Evolutionary conservation across 139 green algal genomes (phyloP).

Genomic region (Klebsormidium nitens): DNA sequence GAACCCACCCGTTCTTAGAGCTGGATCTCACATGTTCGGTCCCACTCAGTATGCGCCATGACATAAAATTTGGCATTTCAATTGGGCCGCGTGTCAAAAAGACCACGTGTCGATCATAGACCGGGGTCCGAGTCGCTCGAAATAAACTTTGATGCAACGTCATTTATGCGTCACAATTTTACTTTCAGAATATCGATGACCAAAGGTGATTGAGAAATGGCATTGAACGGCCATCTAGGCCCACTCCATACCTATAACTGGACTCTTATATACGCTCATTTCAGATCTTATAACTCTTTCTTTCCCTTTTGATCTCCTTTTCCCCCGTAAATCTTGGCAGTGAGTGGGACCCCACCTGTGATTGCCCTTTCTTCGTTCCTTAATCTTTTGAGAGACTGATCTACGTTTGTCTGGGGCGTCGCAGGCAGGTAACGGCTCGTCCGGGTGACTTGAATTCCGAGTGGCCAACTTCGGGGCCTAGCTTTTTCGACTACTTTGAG

Average conservation of each 20-base stretch:
- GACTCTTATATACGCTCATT: slow-evolving; percentile 1
- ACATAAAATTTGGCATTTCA: too few relatives aligned
- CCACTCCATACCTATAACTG: background rate
- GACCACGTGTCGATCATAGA: too few relatives aligned
- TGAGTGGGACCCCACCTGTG: background rate
- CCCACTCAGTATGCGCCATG: too few relatives aligned
- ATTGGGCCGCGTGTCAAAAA: too few relatives aligned
- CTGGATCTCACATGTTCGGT: too few relatives aligned
- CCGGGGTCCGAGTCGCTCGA: too few relatives aligned
- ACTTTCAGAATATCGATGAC: too few relatives aligned
- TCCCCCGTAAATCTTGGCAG: background rate
- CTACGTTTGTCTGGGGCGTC: background rate
- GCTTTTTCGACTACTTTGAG: slow-evolving; percentile 36
- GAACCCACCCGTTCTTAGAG: too few relatives aligned
- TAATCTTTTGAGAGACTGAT: background rate
- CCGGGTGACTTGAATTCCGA: slow-evolving; percentile 24
- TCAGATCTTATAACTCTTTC: slow-evolving; percentile 20
- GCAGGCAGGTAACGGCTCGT: slow-evolving; percentile 25
- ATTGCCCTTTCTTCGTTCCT: background rate
- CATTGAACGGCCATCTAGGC: too few relatives aligned
- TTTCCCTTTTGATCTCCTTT: slow-evolving; percentile 1
- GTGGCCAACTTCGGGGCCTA: slow-evolving; percentile 27
- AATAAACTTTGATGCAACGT: too few relatives aligned
- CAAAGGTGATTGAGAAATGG: too few relatives aligned
- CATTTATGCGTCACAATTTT: too few relatives aligned